A percentile compares a stretch with the other conserved stretches of the same genome.
These are phyloP conservation scores for Prunus davidiana DNA, from an alignment of 306 rosid genomes.

Conservation along the genomic window DNA sequence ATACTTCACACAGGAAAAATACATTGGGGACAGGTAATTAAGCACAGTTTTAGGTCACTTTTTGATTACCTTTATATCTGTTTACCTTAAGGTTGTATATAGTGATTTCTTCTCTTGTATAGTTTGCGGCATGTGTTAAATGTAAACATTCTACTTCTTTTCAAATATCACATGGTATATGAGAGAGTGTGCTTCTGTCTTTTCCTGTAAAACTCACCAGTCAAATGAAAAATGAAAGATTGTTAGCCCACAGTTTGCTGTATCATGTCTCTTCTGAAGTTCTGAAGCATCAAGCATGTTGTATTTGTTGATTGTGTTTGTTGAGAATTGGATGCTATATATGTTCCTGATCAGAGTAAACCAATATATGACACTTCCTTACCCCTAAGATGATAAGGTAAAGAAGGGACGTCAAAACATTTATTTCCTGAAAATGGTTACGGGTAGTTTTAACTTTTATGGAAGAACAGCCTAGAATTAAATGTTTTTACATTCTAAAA, in stretches of 20 bases:
- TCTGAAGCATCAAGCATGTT: background rate
- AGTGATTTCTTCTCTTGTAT: background rate
- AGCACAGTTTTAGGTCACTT: background rate
- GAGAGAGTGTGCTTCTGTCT: background rate
- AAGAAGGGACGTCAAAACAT: too few species aligned
- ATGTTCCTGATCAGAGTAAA: background rate
- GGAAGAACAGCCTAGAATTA: background rate
- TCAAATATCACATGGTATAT: background rate
- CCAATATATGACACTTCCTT: too few species aligned
- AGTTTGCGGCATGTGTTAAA: background rate
- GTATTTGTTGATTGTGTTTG: too few species aligned
- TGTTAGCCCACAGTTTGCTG: background rate
- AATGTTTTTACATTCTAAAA: background rate
- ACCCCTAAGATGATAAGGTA: background rate
- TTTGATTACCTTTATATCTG: background rate
- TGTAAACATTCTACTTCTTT: background rate
- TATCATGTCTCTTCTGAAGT: background rate
- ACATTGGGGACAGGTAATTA: slow-evolving; percentile 71
- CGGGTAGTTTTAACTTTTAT: background rate
- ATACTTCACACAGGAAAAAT: slow-evolving; percentile 83
- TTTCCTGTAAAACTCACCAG: background rate
- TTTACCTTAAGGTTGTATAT: background rate
- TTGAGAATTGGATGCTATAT: background rate
- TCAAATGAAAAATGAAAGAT: background rate
- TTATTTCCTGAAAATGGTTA: background rate